These are phyloP conservation scores for Calonectria hongkongensis DNA, from an alignment of 2,329 filamentous ascomycete species.

Conservation along the genomic window DNA sequence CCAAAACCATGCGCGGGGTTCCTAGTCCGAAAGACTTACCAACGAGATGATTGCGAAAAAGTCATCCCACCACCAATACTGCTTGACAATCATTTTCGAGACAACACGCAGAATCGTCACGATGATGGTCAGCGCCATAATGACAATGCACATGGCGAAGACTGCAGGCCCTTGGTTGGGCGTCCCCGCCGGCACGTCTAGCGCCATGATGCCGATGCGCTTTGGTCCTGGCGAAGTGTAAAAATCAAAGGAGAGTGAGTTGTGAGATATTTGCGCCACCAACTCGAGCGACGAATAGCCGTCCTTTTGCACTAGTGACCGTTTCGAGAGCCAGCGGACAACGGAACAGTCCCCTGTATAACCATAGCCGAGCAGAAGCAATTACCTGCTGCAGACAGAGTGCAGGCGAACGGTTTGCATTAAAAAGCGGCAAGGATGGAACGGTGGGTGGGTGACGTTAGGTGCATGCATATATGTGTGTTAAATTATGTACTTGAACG, in stretches of 20 bases:
- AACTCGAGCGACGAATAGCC: not conserved
- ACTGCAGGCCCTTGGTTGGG: constrained; percentile 18
- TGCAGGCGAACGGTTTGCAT: not conserved
- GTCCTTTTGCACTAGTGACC: not conserved
- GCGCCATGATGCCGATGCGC: not conserved
- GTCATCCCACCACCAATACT: constrained; percentile 25
- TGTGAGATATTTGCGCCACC: not conserved
- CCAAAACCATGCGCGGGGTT: not conserved
- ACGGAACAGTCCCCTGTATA: not conserved
- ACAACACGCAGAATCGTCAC: constrained; percentile 1
- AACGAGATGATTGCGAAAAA: constrained; percentile 19
- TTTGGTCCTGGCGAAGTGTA: not conserved
- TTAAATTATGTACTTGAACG: constrained; percentile 1
- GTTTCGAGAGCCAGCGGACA: not conserved
- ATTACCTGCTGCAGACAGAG: not conserved
- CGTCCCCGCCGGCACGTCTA: constrained; percentile 16
- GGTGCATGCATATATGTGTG: not conserved
- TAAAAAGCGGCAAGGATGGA: constrained; percentile 13
- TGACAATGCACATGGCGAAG: constrained; percentile 11
- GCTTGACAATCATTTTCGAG: constrained; percentile 7
- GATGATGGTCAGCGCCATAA: not conserved
- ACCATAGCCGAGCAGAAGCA: not conserved
- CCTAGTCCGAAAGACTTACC: not conserved
- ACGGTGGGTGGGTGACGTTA: constrained; percentile 12
- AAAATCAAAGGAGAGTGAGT: constrained; percentile 1